phyloP scores from a whole-genome alignment of 2,329 filamentous ascomycete genomes.

The Exutisphaerella laricina region DNA sequence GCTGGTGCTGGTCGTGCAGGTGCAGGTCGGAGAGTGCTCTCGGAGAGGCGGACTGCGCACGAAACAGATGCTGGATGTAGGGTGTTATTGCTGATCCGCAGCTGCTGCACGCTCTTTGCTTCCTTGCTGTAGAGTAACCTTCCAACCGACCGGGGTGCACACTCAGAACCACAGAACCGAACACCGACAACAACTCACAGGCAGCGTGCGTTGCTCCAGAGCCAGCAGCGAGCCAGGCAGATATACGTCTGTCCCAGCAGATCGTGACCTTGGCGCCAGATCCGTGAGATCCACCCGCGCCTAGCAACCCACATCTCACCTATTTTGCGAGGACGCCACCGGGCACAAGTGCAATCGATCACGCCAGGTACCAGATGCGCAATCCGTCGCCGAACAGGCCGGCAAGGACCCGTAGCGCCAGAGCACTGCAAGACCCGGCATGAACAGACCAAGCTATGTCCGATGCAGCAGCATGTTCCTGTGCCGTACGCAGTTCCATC shows the following conservation, averaged over 20 bases:
- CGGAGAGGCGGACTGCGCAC: conserved; percentile 28
- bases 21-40: conserved; percentile 14
- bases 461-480: conserved; percentile 6
- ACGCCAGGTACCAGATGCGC: conserved; percentile 23
- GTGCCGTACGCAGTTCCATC: background rate
- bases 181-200: conserved; percentile 1
- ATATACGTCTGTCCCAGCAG: conserved; percentile 22
- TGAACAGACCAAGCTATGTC: conserved; percentile 14
- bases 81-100: conserved; percentile 7
- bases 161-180: conserved; percentile 9
- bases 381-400: conserved; percentile 15
- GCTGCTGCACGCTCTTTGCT: conserved; percentile 11
- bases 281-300: conserved; percentile 13
- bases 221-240: conserved; percentile 15
- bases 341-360: conserved; percentile 20
- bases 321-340: conserved; percentile 16
- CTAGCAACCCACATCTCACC: conserved; percentile 3
- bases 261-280: conserved; percentile 17
- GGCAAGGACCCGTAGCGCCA: conserved; percentile 3
- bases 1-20: conserved; percentile 21
- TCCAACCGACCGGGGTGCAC: conserved; percentile 14
- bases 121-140: conserved; percentile 34
- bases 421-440: conserved; percentile 7
- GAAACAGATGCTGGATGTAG: conserved; percentile 23
- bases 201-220: too few species aligned